phyloP scores from a whole-genome alignment of 1,139 yeast species.

The Kurtzmaniella quercitrusa region DNA sequence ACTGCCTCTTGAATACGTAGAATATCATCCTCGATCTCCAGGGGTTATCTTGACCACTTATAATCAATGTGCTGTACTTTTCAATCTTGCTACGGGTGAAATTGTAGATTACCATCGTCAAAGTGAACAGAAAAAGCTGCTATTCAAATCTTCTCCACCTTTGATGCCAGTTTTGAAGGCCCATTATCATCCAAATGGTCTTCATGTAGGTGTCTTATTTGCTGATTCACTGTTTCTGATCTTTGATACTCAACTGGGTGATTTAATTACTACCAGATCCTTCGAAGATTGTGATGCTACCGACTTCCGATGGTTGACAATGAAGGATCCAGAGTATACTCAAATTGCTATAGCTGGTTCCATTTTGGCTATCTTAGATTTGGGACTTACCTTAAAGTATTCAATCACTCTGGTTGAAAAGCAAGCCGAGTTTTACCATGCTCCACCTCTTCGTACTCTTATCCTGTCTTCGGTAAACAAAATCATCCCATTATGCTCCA shows the following conservation, averaged over 20 bases:
- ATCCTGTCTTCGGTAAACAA: slow-evolving; percentile 39
- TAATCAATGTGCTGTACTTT: slow-evolving; percentile 63
- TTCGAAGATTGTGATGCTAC: slow-evolving; percentile 22
- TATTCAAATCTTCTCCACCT: slow-evolving; percentile 39
- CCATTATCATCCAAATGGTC: slow-evolving; percentile 89
- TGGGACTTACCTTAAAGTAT: slow-evolving; percentile 77
- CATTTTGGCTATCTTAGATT: slow-evolving; percentile 62
- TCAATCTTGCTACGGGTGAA: slow-evolving; percentile 58
- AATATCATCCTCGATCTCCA: slow-evolving; percentile 87
- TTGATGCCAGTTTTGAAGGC: slow-evolving; percentile 51
- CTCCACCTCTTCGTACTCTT: slow-evolving; percentile 19
- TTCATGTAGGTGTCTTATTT: slow-evolving; percentile 51
- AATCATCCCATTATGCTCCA: slow-evolving; percentile 26
- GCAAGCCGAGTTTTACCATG: slow-evolving; percentile 73
- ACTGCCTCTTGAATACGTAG: slow-evolving; percentile 61
- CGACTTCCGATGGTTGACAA: slow-evolving; percentile 62
- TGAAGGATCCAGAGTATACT: slow-evolving; percentile 77
- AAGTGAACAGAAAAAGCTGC: slow-evolving; percentile 24
- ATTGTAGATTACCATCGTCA: slow-evolving; percentile 24
- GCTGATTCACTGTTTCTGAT: slow-evolving; percentile 48
- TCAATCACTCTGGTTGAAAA: slow-evolving; percentile 77
- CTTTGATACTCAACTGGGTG: slow-evolving; percentile 86
- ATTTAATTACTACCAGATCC: slow-evolving; percentile 21
- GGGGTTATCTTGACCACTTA: slow-evolving; percentile 76
- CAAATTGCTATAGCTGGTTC: slow-evolving; percentile 62